Evolutionary conservation across 2,329 filamentous ascomycete species (phyloP), one percentile per base, ranked within the genome.

Genomic region (Alternaria metachromatica): DNA sequence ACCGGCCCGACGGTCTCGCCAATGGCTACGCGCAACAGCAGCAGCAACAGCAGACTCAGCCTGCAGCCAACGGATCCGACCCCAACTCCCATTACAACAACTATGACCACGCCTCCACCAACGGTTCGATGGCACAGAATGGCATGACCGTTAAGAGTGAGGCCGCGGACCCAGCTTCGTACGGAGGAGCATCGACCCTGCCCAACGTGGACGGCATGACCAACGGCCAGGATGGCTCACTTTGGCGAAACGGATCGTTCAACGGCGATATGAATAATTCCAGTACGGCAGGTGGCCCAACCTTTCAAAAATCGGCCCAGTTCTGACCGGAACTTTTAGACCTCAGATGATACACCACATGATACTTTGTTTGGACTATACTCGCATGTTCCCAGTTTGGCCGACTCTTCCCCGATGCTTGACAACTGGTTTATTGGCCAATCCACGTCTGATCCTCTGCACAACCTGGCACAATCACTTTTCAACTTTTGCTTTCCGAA

Each of bases 401-500:
- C 77, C 75, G 78, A 79, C 73, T 76, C 74, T 60, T 76, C 67
- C 76, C 68, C 76, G 43, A 71, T 76, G 48, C 67, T 76, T 74
- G 74, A 79, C 61, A 80, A 80, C 67, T 84, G 82, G 82, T 78
- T 80, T 69, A 73, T 81, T 71, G 81, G 72, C 66, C 71, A 66
- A 56, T 66, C 65, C 55, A 66, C 70, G n/a, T 67, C 74, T 70
- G 80, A 84, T 75, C 82, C 82, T 58, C 71, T 84, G 64, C 82
- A 83, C 69, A 77, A 78, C 68, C 84, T 84, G 69, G 80, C 82
- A 55, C 78, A 80, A 67, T 78, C 78, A 59, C 74, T 84, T 64
- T 74, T 83, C 63, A 76, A 85, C 80, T 81, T 84, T 82, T 81
- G 87, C 85, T 82, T 85, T 83, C 77, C 84, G 77, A 78, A 87